Evolutionary conservation across 1,139 yeast species (phyloP).

Genomic region (Scheffersomyces titani): DNA sequence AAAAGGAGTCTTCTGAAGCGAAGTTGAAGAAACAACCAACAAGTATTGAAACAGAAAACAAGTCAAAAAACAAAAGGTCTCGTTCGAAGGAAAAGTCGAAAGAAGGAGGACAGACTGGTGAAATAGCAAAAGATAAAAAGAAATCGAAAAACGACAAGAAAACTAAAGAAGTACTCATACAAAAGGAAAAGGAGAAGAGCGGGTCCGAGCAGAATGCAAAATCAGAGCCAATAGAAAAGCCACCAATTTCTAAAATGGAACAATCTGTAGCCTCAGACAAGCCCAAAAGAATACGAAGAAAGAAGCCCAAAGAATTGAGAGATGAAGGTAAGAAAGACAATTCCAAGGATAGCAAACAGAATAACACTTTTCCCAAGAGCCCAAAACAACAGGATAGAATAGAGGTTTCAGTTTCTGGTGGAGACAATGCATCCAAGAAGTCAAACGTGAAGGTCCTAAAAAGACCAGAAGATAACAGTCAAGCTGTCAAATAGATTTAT

Average conservation of each 20-base stretch:
- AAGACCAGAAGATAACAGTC: background rate
- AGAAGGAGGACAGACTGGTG: background rate
- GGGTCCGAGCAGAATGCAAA: background rate
- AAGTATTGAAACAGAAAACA: background rate
- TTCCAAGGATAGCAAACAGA: slow-evolving; percentile 1
- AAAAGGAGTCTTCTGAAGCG: background rate
- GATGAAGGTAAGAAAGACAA: background rate
- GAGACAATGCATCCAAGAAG: background rate
- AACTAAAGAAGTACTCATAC: background rate
- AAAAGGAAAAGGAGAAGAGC: background rate
- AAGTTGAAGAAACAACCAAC: background rate
- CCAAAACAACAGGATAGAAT: background rate
- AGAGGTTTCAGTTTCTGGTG: background rate
- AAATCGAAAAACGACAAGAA: background rate
- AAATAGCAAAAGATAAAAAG: background rate
- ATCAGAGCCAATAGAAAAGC: background rate
- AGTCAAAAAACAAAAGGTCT: background rate
- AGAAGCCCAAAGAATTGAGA: background rate
- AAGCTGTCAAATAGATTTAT: background rate
- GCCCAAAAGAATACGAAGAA: slow-evolving; percentile 1
- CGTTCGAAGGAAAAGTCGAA: background rate
- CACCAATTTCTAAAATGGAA: background rate
- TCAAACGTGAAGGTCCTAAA: background rate
- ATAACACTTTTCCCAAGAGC: background rate
- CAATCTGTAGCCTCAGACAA: background rate